Evolutionary conservation across 768 basidiomycete genomes (phyloP).

Genomic region (Leccinum broughii): DNA sequence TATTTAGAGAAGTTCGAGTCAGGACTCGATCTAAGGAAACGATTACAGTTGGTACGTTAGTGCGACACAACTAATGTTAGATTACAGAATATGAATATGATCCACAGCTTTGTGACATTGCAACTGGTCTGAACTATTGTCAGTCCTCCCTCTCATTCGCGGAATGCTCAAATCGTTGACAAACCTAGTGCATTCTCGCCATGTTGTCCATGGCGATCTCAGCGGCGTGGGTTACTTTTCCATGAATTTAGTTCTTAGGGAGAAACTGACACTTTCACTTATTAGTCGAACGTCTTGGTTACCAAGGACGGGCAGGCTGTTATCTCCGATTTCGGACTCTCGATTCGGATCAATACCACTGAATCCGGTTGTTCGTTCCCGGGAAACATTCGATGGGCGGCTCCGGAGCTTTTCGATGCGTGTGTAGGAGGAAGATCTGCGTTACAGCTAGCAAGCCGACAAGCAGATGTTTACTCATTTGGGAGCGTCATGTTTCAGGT

Average conservation of each 20-base stretch:
- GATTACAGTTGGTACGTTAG: slow-evolving; percentile 21
- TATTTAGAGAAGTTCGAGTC: slow-evolving; percentile 27
- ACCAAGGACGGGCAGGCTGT: slow-evolving; percentile 10
- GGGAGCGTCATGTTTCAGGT: slow-evolving; percentile 32
- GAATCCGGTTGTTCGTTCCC: slow-evolving; percentile 12
- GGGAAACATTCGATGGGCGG: slow-evolving; percentile 33
- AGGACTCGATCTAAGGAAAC: slow-evolving; percentile 11
- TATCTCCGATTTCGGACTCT: slow-evolving; percentile 37
- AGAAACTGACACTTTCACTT: background rate
- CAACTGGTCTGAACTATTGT: slow-evolving; percentile 27
- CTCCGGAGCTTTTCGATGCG: slow-evolving; percentile 25
- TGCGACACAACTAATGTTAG: background rate
- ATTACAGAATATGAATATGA: background rate
- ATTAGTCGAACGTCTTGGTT: slow-evolving; percentile 28
- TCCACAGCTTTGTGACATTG: slow-evolving; percentile 26
- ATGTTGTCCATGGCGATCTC: slow-evolving; percentile 41
- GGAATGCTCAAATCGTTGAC: background rate
- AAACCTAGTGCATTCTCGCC: slow-evolving; percentile 22
- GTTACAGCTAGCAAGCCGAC: slow-evolving; percentile 11
- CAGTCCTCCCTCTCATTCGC: background rate
- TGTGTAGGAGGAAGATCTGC: background rate
- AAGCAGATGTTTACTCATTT: slow-evolving; percentile 31
- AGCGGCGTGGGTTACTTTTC: slow-evolving; percentile 31
- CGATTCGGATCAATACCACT: slow-evolving; percentile 11
- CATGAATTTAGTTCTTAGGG: background rate